phyloP scores from a whole-genome alignment of 768 basidiomycete genomes.

The Termitomyces sp. region DNA sequence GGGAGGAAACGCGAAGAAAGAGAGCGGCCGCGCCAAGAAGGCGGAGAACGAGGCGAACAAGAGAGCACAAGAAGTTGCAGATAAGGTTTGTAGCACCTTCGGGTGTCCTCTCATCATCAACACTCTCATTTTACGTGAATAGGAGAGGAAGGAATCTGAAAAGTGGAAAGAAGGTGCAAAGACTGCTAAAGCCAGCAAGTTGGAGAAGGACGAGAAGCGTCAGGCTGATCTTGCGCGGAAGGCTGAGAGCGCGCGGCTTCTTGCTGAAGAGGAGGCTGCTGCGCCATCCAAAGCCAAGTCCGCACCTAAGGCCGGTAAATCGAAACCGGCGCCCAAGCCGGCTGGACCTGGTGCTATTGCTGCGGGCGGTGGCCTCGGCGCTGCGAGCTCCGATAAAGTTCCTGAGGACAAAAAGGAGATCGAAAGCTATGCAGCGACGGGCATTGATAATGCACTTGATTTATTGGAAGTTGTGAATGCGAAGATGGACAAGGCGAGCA shows the following conservation, averaged over 20 bases:
- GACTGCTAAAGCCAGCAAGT: conserved; percentile 56
- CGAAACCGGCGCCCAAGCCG: conserved; percentile 55
- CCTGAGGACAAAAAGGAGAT: conserved; percentile 34
- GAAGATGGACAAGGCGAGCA: conserved; percentile 90
- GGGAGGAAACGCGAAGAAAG: conserved; percentile 90
- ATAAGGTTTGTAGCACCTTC: conserved; percentile 43
- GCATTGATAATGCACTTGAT: conserved; percentile 89
- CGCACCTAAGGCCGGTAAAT: conserved; percentile 63
- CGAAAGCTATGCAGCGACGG: conserved; percentile 80
- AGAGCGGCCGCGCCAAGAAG: conserved; percentile 86
- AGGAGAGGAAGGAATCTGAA: conserved; percentile 74
- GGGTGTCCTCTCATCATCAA: background rate
- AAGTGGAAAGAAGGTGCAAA: conserved; percentile 67
- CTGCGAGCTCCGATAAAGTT: conserved; percentile 23
- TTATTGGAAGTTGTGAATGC: conserved; percentile 85
- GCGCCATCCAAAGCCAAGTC: conserved; percentile 58
- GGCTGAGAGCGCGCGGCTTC: conserved; percentile 78
- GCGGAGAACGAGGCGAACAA: conserved; percentile 89
- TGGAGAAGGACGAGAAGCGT: conserved; percentile 79
- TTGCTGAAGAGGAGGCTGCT: conserved; percentile 85
- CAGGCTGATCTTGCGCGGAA: conserved; percentile 81
- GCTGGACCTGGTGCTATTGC: conserved; percentile 86
- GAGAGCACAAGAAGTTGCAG: conserved; percentile 55
- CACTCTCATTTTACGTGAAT: background rate
- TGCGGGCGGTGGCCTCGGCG: conserved; percentile 56